Evolutionary conservation across 2,329 filamentous ascomycete species (phyloP).

Genomic region (Chrysoporthe deuterocubensis): DNA sequence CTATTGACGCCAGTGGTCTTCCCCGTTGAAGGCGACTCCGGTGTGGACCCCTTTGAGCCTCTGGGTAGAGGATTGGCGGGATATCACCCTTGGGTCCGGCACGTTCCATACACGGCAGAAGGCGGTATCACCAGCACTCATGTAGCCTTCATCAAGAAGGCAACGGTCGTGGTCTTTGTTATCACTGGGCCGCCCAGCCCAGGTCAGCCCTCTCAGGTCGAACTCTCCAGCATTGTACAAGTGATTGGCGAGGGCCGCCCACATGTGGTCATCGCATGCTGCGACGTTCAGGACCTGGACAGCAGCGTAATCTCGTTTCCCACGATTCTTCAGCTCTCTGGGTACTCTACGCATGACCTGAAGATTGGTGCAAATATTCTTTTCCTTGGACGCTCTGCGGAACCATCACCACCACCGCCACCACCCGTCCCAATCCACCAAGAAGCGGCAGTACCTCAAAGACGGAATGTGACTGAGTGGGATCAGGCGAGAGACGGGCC

Average conservation of each 20-base stretch:
- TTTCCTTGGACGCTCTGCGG: conserved; percentile 40
- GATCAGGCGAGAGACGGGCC: conserved; percentile 44
- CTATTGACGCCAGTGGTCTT: conserved; percentile 62
- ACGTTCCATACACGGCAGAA: conserved; percentile 71
- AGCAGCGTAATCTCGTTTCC: conserved; percentile 49
- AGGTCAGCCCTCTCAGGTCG: conserved; percentile 56
- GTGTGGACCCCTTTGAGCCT: conserved; percentile 70
- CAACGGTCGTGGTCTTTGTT: conserved; percentile 64
- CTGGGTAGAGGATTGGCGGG: conserved; percentile 66
- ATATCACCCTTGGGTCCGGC: conserved; percentile 65
- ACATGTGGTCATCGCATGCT: conserved; percentile 58
- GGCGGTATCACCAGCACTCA: conserved; percentile 68
- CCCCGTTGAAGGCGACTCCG: conserved; percentile 46
- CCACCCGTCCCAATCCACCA: conserved; percentile 32
- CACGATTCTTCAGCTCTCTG: conserved; percentile 55
- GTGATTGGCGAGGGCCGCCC: conserved; percentile 52
- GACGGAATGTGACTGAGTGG: conserved; percentile 50
- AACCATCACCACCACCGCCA: conserved; percentile 30
- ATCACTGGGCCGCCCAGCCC: conserved; percentile 53
- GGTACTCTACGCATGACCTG: conserved; percentile 53
- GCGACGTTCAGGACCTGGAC: conserved; percentile 45
- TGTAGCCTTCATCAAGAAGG: conserved; percentile 63
- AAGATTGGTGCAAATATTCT: conserved; percentile 56
- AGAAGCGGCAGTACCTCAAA: conserved; percentile 38
- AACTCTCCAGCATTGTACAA: conserved; percentile 51